A percentile compares a stretch with the other conserved stretches of the same genome.
Evolutionary conservation across 306 rosid species (phyloP).

Genomic region (Corylus americana): DNA sequence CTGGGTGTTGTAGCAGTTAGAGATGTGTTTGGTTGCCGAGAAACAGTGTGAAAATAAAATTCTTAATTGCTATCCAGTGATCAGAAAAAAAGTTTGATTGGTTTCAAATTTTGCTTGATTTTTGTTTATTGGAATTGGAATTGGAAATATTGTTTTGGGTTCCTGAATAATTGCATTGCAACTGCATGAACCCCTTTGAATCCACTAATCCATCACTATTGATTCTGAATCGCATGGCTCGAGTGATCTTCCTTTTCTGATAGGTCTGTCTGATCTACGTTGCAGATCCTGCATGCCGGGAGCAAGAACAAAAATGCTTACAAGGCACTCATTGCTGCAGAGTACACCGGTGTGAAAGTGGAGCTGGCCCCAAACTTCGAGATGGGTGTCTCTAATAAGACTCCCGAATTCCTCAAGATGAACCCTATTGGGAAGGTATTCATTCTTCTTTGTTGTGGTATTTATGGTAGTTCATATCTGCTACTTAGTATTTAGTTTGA

Average conservation of each 20-base stretch:
- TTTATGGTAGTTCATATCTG: background rate
- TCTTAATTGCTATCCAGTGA: background rate
- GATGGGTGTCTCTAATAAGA: constrained; percentile 72
- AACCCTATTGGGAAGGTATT: constrained; percentile 82
- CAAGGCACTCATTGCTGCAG: constrained; percentile 63
- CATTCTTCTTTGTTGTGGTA: background rate
- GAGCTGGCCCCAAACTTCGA: constrained; percentile 48
- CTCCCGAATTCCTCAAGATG: constrained; percentile 75
- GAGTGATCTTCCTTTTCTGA: background rate
- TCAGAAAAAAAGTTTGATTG: background rate
- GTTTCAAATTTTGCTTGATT: background rate
- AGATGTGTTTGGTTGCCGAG: background rate
- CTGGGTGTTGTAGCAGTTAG: background rate
- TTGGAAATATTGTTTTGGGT: background rate
- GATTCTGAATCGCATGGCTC: background rate
- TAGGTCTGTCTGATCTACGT: background rate
- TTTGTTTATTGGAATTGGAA: background rate
- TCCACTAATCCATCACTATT: background rate
- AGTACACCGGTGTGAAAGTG: constrained; percentile 59
- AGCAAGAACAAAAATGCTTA: constrained; percentile 53
- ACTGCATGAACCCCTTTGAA: background rate
- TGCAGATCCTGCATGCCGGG: constrained; percentile 61
- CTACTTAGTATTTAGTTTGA: background rate
- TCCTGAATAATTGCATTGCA: background rate
- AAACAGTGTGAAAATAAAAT: background rate